Evolutionary conservation across 306 rosid species (phyloP).

Genomic region (Chamaecrista fasciculata): DNA sequence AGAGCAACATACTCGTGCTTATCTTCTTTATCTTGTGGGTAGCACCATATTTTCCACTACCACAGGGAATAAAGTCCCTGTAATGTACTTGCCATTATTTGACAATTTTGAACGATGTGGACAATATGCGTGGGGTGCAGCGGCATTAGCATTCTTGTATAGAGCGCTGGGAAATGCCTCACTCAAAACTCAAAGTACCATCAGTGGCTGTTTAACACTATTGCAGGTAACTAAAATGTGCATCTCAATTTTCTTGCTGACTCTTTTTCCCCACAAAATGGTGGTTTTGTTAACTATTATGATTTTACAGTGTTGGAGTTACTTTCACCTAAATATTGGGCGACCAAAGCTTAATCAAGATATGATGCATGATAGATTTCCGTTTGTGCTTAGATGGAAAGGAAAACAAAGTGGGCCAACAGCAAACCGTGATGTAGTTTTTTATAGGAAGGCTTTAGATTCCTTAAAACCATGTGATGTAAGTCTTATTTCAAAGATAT

Average conservation of each 20-base stretch:
- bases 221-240: constrained; percentile 60
- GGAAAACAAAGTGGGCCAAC: constrained; percentile 97
- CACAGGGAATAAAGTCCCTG: constrained; percentile 98
- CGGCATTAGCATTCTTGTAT: constrained; percentile 82
- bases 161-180: constrained; percentile 98
- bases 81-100: constrained; percentile 97
- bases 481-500: constrained; percentile 37
- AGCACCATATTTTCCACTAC: constrained; percentile 98
- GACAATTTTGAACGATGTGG: constrained; percentile 80
- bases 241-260: not conserved
- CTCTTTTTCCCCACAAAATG: not conserved
- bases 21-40: constrained; percentile 96
- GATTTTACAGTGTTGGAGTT: constrained; percentile 91
- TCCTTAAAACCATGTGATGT: constrained; percentile 82
- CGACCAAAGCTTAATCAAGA: constrained; percentile 91
- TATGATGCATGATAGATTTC: constrained; percentile 73
- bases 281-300: constrained; percentile 10
- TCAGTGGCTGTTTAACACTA: constrained; percentile 95
- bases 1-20: constrained; percentile 90
- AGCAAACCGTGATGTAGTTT: constrained; percentile 96
- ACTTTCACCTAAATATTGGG: constrained; percentile 93
- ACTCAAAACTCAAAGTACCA: constrained; percentile 91
- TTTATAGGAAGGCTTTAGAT: constrained; percentile 95
- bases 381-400: constrained; percentile 96
- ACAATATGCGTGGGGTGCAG: constrained; percentile 95